Evolutionary conservation across 768 basidiomycete genomes (phyloP), one percentile per base, ranked within the genome.

Genomic region (Cantharellus anzutake): DNA sequence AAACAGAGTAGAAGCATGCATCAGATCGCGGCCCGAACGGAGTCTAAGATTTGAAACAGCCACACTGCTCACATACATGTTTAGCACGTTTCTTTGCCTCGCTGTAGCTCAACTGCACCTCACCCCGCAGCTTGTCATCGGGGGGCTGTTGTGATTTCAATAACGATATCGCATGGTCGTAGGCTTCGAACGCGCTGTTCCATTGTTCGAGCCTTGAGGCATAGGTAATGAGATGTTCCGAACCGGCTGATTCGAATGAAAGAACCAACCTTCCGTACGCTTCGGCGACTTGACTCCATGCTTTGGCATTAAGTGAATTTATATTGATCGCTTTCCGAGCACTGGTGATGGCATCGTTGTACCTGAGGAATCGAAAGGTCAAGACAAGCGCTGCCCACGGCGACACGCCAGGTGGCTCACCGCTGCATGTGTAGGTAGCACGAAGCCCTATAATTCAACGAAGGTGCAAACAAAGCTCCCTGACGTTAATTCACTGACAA

Each of bases 31-130:
- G 29, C 11, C 44, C 29, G 44, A 11, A 48, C 11, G 20, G 20
- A 29, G 20, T 29, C 20, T 29, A 29, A 29, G 20, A 29, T 29
- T 29, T 29, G 20, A 29, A 29, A 29, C 20, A 29, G 20, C 20
- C 20, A 29, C 20, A 29, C 20, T 29, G 20, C 20, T 29, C 7
- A 40, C 56, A 14, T 41, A 39, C 56, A 5, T 40, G 35, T 38
- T 57, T 42, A 16, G 56, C 56, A 38, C 14, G 5, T 42, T 57
- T 57, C 56, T 57, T 57, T 14, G 56, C 56, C 14, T 39, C 56
- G 7, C 5, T 5, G 56, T 57, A 57, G 7, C 35, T 38, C 14
- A 39, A 41, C 37, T 57, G 38, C 7, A 40, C 5, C 56, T 57
- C 38, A 5, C 38, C 56, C 11, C 14, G 5, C 16, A 57, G 56